Evolutionary conservation across 768 basidiomycete genomes (phyloP), one percentile per base, ranked within the genome.

Genomic region (Chalciporus sphaerocephalus): DNA sequence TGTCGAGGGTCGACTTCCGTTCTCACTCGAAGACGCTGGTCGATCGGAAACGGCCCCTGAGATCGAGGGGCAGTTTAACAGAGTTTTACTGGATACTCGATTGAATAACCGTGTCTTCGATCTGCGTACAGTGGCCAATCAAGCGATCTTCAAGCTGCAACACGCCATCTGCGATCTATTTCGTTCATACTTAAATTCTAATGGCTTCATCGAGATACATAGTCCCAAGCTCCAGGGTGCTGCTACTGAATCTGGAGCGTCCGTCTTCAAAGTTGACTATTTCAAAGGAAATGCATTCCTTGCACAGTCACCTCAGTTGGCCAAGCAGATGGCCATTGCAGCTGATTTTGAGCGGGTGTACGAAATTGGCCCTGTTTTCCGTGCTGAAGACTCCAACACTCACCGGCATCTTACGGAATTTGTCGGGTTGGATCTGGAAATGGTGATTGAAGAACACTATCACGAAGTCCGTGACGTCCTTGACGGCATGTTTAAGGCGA

Each of bases 241-340:
- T 25, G 94, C 96, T 8, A 98, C 96, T 2, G 96, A 98, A 69
- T 90, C 87, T 11, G 96, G 96, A 8, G 91, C 96, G 34, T 89
- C 88, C 27, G 96, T 99, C 30, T 99, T 98, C 79, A 93, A 94
- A 74, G 96, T 98, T 36, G 79, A 79, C 60, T 98, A 99, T 68
- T 99, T 98, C 75, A 95, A 96, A 76, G 91, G 90, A 23, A 79
- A 67, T 54, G 96, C 96, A 2, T 99, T 77, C 74, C 79, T 99
- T 32, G 96, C 96, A 16, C 96, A 99, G 66, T 93, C 90, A 30
- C 96, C 96, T 32, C 96, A 99, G 62, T 75, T 98, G 13, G 91
- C 93, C 40, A 99, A 99, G 68, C 96, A 99, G 69, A 99, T 99
- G 96, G 90, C 88, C 49, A 98, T 99, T 57, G 92, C 96, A 25